Conservation (phyloP, 2,329 filamentous ascomycete species). For the Xylaria sp. region DNA sequence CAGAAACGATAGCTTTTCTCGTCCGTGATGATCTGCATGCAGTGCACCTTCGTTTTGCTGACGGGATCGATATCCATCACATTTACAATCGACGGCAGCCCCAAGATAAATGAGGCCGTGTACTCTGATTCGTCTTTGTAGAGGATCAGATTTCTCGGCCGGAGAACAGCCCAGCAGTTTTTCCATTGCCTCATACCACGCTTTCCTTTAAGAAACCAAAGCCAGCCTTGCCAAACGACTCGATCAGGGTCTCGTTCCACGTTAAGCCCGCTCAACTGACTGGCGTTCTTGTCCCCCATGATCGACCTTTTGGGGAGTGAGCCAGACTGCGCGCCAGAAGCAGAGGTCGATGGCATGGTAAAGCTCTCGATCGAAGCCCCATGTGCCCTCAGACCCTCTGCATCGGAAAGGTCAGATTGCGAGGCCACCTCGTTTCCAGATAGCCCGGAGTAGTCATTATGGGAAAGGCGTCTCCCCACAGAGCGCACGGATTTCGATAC, state of each 20-base stretch:
- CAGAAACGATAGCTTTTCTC: conserved; percentile 86
- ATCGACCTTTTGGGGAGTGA: conserved; percentile 49
- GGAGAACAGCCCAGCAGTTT: conserved; percentile 90
- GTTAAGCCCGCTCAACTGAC: conserved; percentile 69
- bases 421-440: conserved; percentile 77
- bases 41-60: conserved; percentile 84
- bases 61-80: conserved; percentile 92
- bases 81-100: conserved; percentile 82
- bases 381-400: conserved; percentile 61
- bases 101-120: conserved; percentile 82
- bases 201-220: conserved; percentile 85
- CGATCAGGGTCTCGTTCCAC: conserved; percentile 79
- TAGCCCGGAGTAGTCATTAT: conserved; percentile 72
- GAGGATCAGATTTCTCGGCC: conserved; percentile 83
- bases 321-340: conserved; percentile 49
- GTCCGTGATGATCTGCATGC: conserved; percentile 92
- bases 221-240: conserved; percentile 92
- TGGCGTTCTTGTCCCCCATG: conserved; percentile 64
- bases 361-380: conserved; percentile 65
- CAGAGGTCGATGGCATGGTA: conserved; percentile 53
- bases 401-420: conserved; percentile 88
- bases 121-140: conserved; percentile 97
- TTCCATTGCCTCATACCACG: conserved; percentile 92
- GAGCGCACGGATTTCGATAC: conserved; percentile 50
- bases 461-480: conserved; percentile 64